Conservation (phyloP, 129 eudicot species). For the Mikania micrantha region DNA sequence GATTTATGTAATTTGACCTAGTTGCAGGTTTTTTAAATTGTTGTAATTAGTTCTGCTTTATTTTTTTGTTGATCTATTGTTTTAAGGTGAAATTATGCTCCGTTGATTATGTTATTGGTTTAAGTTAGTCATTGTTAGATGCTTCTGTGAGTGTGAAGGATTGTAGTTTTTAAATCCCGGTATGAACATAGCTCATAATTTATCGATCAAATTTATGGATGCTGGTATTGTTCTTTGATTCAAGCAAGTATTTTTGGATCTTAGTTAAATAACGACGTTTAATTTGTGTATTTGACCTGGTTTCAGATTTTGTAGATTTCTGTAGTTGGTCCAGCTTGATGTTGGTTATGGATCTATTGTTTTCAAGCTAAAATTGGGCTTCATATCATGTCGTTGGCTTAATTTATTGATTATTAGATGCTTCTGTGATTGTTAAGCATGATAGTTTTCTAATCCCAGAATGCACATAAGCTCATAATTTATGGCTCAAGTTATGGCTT, state of each 20-base stretch:
- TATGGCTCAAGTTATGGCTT: too few species aligned
- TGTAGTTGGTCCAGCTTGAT: background rate
- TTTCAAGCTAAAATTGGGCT: background rate
- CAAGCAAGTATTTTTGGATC: slow-evolving; percentile 17
- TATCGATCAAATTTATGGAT: background rate
- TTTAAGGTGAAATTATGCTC: background rate
- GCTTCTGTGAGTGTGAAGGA: background rate
- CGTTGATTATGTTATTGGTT: background rate
- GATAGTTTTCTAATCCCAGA: too few species aligned
- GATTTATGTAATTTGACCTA: background rate
- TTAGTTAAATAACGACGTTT: background rate
- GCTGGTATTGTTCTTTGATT: slow-evolving; percentile 33
- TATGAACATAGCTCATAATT: background rate
- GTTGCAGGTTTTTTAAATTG: background rate
- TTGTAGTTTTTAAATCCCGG: background rate
- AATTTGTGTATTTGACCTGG: background rate
- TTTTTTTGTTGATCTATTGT: background rate
- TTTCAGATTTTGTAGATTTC: background rate
- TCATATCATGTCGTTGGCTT: background rate
- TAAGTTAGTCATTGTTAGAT: background rate
- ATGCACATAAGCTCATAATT: background rate
- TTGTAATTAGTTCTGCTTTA: background rate
- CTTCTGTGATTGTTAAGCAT: background rate
- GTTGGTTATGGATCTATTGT: background rate
- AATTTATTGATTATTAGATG: too few species aligned